Conservation (phyloP, 768 basidiomycete species). For the Megacollybia marginata region DNA sequence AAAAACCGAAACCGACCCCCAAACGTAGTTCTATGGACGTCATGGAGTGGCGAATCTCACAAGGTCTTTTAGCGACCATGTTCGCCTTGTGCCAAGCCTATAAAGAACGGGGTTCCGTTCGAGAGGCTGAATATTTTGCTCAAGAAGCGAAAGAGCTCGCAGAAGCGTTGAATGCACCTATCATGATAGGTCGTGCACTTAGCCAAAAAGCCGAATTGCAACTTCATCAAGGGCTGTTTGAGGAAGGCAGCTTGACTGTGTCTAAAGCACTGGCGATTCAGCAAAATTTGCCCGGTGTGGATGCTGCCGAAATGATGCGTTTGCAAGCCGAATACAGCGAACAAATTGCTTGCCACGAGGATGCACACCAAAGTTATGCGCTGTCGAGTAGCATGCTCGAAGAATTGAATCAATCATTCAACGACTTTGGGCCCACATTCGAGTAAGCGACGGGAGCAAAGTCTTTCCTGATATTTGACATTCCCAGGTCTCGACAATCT, state of each 20-base stretch:
- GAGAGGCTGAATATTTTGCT: slow-evolving; percentile 81
- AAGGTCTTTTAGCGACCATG: slow-evolving; percentile 60
- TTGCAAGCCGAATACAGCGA: slow-evolving; percentile 49
- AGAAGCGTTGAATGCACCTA: slow-evolving; percentile 55
- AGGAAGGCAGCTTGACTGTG: slow-evolving; percentile 42
- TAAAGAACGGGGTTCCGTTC: slow-evolving; percentile 66
- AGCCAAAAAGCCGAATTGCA: slow-evolving; percentile 65
- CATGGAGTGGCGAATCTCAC: slow-evolving; percentile 70
- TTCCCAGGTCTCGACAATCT: no score
- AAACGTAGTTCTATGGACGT: slow-evolving; percentile 37
- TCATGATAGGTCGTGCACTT: slow-evolving; percentile 57
- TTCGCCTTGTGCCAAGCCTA: slow-evolving; percentile 63
- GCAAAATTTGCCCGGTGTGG: slow-evolving; percentile 41
- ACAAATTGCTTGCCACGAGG: slow-evolving; percentile 28
- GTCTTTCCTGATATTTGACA: no score
- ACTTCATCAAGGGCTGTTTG: slow-evolving; percentile 51
- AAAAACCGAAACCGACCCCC: slow-evolving; percentile 16
- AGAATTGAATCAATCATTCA: slow-evolving; percentile 51
- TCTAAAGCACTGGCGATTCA: slow-evolving; percentile 37
- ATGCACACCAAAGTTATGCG: slow-evolving; percentile 43
- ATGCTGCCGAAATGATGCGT: slow-evolving; percentile 50
- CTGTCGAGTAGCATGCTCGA: slow-evolving; percentile 53
- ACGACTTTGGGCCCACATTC: slow-evolving; percentile 30
- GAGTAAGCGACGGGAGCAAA: slow-evolving; percentile 26
- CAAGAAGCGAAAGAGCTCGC: slow-evolving; percentile 74